phyloP scores from a whole-genome alignment of 2,329 filamentous ascomycete species.

The Pseudocercospora fuligena region DNA sequence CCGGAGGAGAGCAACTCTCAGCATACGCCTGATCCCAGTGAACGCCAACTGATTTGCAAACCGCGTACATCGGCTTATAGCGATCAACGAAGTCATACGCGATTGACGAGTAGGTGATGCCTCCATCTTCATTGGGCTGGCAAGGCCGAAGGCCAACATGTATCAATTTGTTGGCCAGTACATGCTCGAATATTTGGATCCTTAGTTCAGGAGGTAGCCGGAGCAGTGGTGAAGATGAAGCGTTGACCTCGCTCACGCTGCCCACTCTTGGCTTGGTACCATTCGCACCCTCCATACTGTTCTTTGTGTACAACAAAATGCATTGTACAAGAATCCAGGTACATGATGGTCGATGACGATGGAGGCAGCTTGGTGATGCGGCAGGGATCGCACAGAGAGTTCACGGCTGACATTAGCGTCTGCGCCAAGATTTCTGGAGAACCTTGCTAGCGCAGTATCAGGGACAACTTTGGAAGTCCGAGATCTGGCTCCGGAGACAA shows the following conservation, averaged over 20 bases:
- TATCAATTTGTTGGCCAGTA: slow-evolving; percentile 22
- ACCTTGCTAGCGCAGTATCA: neutral
- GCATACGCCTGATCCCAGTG: slow-evolving; percentile 6
- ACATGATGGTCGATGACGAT: neutral
- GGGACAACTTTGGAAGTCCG: neutral
- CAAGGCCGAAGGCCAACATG: slow-evolving; percentile 20
- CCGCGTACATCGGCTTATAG: slow-evolving; percentile 21
- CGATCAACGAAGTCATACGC: slow-evolving; percentile 2
- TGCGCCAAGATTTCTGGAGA: neutral
- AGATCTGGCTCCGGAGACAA: slow-evolving; percentile 2
- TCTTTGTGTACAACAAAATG: neutral
- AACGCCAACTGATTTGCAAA: slow-evolving; percentile 14
- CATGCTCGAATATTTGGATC: slow-evolving; percentile 25
- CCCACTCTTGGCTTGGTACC: neutral
- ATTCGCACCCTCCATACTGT: neutral
- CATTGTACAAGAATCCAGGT: neutral
- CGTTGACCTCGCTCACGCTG: neutral
- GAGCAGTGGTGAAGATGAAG: slow-evolving; percentile 15
- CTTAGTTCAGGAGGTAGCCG: slow-evolving; percentile 25
- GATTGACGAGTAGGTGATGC: slow-evolving; percentile 7
- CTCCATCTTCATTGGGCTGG: slow-evolving; percentile 18
- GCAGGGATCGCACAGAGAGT: neutral
- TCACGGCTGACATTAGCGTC: neutral
- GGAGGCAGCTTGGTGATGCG: neutral
- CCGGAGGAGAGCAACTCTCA: slow-evolving; percentile 1